Evolutionary conservation across 164 flowering plant genomes (phyloP).

Genomic region (Liriodendron chinense): DNA sequence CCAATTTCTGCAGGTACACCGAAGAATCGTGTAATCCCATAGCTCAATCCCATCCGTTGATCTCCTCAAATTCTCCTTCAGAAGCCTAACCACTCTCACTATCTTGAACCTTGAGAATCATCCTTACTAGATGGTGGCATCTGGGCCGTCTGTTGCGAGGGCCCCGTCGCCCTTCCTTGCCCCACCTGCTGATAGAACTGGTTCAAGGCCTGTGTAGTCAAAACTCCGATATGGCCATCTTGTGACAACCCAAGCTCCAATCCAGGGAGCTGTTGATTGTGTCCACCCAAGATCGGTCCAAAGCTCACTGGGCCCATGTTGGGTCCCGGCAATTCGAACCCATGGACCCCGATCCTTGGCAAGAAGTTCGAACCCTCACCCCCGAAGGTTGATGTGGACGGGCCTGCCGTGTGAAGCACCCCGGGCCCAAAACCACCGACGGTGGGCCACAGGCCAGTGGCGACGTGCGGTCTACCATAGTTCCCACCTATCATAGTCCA

Average conservation of each 20-base stretch:
- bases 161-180: constrained; percentile 24
- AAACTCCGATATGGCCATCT: constrained; percentile 54
- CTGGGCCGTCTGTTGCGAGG: constrained; percentile 23
- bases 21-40: constrained; percentile 24
- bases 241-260: constrained; percentile 75
- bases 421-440: constrained; percentile 43
- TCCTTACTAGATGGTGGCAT: constrained; percentile 51
- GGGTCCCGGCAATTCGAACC: constrained; percentile 55
- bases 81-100: constrained; percentile 19
- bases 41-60: constrained; percentile 15
- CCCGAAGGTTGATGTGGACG: constrained; percentile 47
- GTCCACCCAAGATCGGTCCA: constrained; percentile 29
- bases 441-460: constrained; percentile 60
- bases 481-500: constrained; percentile 57
- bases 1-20: constrained; percentile 22
- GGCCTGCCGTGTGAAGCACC: constrained; percentile 40
- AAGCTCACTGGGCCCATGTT: constrained; percentile 31
- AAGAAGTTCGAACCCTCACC: constrained; percentile 48
- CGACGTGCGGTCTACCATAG: constrained; percentile 46
- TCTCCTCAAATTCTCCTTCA: constrained; percentile 12
- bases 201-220: constrained; percentile 45
- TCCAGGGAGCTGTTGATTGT: constrained; percentile 47
- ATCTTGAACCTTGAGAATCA: constrained; percentile 77
- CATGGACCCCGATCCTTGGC: constrained; percentile 58
- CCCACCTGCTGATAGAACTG: constrained; percentile 59